phyloP scores from a whole-genome alignment of 805 yeast species.

The Metschnikowia kofuensis region DNA sequence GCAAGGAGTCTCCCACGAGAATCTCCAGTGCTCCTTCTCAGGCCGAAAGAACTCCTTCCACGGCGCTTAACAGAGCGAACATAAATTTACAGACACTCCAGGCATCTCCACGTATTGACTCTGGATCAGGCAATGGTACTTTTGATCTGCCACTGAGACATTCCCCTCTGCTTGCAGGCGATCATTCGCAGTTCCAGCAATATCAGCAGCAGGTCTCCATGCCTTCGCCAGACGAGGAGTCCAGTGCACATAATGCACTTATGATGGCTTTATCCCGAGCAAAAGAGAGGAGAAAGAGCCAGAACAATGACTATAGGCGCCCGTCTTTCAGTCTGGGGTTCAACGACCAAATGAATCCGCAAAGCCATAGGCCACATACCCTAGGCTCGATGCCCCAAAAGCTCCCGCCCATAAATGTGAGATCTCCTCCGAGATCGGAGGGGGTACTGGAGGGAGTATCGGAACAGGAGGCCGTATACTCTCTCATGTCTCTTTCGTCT shows the following conservation, averaged over 20 bases:
- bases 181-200: not conserved
- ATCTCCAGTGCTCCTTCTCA: conserved; percentile 9
- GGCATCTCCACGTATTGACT: conserved; percentile 25
- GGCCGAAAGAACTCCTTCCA: conserved; percentile 17
- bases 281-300: conserved; percentile 15
- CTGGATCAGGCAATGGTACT: not conserved
- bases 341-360: conserved; percentile 6
- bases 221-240: conserved; percentile 38
- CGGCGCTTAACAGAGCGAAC: conserved; percentile 28
- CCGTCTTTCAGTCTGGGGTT: conserved; percentile 10
- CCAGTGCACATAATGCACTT: conserved; percentile 46
- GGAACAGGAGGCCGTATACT: conserved; percentile 56
- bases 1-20: conserved; percentile 23
- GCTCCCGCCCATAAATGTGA: conserved; percentile 17
- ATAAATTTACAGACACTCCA: conserved; percentile 38
- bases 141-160: not conserved
- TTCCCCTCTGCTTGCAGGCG: not conserved
- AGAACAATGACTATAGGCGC: conserved; percentile 11
- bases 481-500: conserved; percentile 54
- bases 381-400: conserved; percentile 3
- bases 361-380: conserved; percentile 1
- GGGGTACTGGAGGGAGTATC: conserved; percentile 27
- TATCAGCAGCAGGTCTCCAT: conserved; percentile 6
- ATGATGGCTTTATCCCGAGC: conserved; percentile 37
- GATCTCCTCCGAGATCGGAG: conserved; percentile 14